A percentile compares a stretch with the other conserved stretches of the same genome.
Evolutionary conservation across 805 yeast genomes (phyloP).

Genomic region (Saccharomyces kudriavzevii): DNA sequence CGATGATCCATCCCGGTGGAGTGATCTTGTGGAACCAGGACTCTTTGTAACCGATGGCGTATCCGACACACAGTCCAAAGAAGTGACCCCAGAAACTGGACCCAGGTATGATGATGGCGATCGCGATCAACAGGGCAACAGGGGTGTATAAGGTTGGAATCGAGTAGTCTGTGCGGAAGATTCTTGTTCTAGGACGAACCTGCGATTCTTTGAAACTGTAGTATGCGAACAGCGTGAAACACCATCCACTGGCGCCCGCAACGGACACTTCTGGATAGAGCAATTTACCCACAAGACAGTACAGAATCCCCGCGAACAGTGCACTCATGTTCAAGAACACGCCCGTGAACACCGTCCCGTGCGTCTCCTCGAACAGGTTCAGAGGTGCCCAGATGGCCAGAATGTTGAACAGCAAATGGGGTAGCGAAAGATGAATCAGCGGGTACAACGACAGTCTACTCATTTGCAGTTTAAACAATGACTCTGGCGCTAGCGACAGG

Average conservation of each 20-base stretch:
- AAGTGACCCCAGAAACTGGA: constrained; percentile 70
- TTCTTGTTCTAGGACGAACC: constrained; percentile 35
- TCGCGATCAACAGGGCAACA: constrained; percentile 40
- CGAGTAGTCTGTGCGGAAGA: constrained; percentile 32
- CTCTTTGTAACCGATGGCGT: constrained; percentile 39
- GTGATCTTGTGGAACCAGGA: constrained; percentile 49
- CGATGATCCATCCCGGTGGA: constrained; percentile 59
- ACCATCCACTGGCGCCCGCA: constrained; percentile 68
- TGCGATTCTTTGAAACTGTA: constrained; percentile 43
- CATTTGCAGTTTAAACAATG: constrained; percentile 7
- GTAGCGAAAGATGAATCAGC: constrained; percentile 50
- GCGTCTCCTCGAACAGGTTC: constrained; percentile 55
- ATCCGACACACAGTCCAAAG: constrained; percentile 61
- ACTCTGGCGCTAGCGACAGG: constrained; percentile 10
- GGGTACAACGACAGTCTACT: constrained; percentile 52
- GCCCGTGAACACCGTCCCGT: constrained; percentile 85
- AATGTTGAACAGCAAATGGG: constrained; percentile 57
- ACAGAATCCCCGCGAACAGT: constrained; percentile 57
- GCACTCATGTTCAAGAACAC: constrained; percentile 67
- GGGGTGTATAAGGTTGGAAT: constrained; percentile 60
- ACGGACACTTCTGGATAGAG: constrained; percentile 48
- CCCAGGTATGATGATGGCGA: constrained; percentile 50
- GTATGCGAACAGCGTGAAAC: constrained; percentile 58
- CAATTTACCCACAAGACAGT: constrained; percentile 38
- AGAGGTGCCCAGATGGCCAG: constrained; percentile 52